Evolutionary conservation across 148 eudicot species (phyloP).

Genomic region (Vaccinium corymbosum): DNA sequence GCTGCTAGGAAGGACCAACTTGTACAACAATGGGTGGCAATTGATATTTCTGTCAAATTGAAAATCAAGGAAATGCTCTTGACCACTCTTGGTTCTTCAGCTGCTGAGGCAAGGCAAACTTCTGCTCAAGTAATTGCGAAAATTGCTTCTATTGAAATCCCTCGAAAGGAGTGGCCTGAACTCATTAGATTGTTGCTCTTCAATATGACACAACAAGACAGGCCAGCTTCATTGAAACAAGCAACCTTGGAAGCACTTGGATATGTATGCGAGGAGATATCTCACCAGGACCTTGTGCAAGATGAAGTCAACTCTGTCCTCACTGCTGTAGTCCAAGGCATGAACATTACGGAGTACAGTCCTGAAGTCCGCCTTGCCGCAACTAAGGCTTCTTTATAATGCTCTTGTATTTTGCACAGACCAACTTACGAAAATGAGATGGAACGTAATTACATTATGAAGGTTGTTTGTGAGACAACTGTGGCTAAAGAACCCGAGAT

Average conservation of each 20-base stretch:
- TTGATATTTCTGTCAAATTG: slow-evolving; percentile 44
- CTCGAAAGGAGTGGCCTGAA: slow-evolving; percentile 65
- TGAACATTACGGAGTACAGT: slow-evolving; percentile 39
- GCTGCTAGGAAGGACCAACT: slow-evolving; percentile 45
- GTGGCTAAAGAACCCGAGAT: slow-evolving; percentile 46
- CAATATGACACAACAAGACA: slow-evolving; percentile 54
- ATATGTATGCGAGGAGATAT: slow-evolving; percentile 65
- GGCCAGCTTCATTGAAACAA: slow-evolving; percentile 48
- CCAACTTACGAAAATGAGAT: slow-evolving; percentile 64
- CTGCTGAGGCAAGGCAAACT: slow-evolving; percentile 60
- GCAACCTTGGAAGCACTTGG: slow-evolving; percentile 70
- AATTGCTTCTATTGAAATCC: slow-evolving; percentile 60
- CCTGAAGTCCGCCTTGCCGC: slow-evolving; percentile 59
- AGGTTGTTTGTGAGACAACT: slow-evolving; percentile 56
- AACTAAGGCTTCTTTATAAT: slow-evolving; percentile 55
- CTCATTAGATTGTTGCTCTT: slow-evolving; percentile 47
- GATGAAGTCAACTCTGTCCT: slow-evolving; percentile 57
- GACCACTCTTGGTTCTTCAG: slow-evolving; percentile 43
- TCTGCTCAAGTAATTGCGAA: slow-evolving; percentile 68
- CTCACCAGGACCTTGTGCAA: slow-evolving; percentile 58
- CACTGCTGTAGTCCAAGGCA: slow-evolving; percentile 76
- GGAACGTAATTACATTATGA: slow-evolving; percentile 67
- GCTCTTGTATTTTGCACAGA: slow-evolving; percentile 69
- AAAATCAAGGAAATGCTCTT: slow-evolving; percentile 53
- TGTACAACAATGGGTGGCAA: slow-evolving; percentile 52